Evolutionary conservation across 768 basidiomycete species (phyloP), one percentile per base, ranked within the genome.

Genomic region (Tephrocybe sp.): DNA sequence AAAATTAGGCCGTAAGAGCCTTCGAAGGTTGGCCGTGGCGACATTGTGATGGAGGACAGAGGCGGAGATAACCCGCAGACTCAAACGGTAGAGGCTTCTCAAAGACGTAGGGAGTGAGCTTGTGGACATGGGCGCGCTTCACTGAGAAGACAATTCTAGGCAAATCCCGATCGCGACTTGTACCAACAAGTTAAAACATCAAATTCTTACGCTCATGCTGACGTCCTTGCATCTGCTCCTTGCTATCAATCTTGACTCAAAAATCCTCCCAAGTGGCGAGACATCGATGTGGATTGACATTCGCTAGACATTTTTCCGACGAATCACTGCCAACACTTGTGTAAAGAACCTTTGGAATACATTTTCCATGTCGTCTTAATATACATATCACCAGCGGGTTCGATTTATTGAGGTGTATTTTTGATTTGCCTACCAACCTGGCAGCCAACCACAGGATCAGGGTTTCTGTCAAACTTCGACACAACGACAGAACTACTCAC

Each of bases 31-130:
- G 23, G 61, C 62, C n/a, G 72, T 73, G 1, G 78, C 73, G 7
- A 57, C 55, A 7, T 62, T 63, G 23, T 84, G 74, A 53, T 84
- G 77, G 9, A 86, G 69, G 17, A 86, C 84, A 1, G 85, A 73
- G 10, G 82, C 79, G 17, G 83, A 79, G 18, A 68, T 68, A 18
- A 80, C 73, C 32, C 85, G 75, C 25, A 86, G 67, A 56, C 81
- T 74, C 4, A 88, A 71, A 14, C 85, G 77, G 56, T 87, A 87
- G 1, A 84, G 60, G 53, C 83, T 83, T 10, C 64, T 81, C 56
- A 87, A 79, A 9, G 65, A 54, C 7, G 65, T 51, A 23, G 72
- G 69, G n/a, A 74, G 65, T 17, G 56, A 58, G 36, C 26, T 40
- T n/a, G 23, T 48, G 3, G 56, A 48, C 56, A 59, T 55, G 24